Evolutionary conservation across 768 basidiomycete species (phyloP), one percentile per base, ranked within the genome.

Genomic region (Mycena floridula): DNA sequence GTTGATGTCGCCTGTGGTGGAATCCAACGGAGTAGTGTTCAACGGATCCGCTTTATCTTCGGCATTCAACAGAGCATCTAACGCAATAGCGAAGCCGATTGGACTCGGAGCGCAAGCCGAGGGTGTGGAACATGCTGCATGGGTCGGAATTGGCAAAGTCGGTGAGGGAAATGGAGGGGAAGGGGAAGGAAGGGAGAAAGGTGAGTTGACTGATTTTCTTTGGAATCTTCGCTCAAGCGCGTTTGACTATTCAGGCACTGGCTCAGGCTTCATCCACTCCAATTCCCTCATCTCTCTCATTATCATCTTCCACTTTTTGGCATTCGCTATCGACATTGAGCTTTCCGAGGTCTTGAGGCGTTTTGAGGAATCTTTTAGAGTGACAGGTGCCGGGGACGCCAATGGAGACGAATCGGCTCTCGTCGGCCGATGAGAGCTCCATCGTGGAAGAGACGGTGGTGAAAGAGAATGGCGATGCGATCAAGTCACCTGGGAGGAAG

Each of bases 51-150:
- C n/a, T n/a, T n/a, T n/a, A n/a, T n/a, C n/a, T n/a, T n/a, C 4
- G 15, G 22, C 21, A 11, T 15, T 15, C n/a, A n/a, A 12, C 2
- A 13, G 22, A 3, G 38, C n/a, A 2, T 13, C n/a, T 23, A n/a
- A 35, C 32, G 7, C 3, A 3, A 3, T 15, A 13, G 7, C 32
- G 15, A 3, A 13, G 15, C n/a, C 28, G 9, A n/a, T 22, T 13
- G 22, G 5, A 12, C 12, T 16, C 43, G 42, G 38, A 32, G 37
- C 13, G 20, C 11, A 23, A 61, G 37, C 68, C 64, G 7, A 89
- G 79, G 54, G 85, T 91, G 11, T 91, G 89, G 89, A 78, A 77
- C 0, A 76, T 90, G 78, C 86, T 90, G 43, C 86, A 91, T 60
- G 85, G 88, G 49, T 89, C 88, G 59, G 82, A 87, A 60, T 66